Evolutionary conservation across 2,329 filamentous ascomycete genomes (phyloP).

Genomic region (Aureobasidium uvarum): DNA sequence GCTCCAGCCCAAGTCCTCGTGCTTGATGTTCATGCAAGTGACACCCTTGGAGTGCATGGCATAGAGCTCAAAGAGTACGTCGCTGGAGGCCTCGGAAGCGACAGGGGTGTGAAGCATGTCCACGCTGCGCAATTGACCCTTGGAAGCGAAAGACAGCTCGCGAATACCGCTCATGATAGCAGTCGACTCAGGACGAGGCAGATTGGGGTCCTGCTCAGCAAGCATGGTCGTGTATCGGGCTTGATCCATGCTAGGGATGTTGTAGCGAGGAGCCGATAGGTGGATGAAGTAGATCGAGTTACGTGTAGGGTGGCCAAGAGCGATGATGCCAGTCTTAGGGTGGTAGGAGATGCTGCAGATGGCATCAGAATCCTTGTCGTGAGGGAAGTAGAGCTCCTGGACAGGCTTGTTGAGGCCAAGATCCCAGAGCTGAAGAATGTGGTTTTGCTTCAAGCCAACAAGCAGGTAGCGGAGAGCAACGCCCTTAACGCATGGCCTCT

Average conservation of each 20-base stretch:
- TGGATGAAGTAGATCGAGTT: constrained; percentile 98
- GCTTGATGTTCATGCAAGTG: constrained; percentile 82
- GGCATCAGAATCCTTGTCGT: constrained; percentile 94
- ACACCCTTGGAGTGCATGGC: constrained; percentile 97
- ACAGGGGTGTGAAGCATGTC: constrained; percentile 74
- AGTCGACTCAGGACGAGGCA: constrained; percentile 87
- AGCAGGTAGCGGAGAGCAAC: constrained; percentile 92
- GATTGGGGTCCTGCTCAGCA: constrained; percentile 65
- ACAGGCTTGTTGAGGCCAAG: constrained; percentile 91
- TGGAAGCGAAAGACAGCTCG: constrained; percentile 87
- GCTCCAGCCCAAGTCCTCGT: constrained; percentile 88
- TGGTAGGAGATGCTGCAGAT: constrained; percentile 97
- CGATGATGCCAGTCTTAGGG: constrained; percentile 84
- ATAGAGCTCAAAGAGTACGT: constrained; percentile 87
- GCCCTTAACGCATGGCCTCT: constrained; percentile 86
- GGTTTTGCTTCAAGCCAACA: constrained; percentile 98
- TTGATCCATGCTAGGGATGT: constrained; percentile 74
- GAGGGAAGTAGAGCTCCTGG: constrained; percentile 93
- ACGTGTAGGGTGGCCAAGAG: constrained; percentile 91
- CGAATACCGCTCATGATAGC: constrained; percentile 96
- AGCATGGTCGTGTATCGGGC: constrained; percentile 82
- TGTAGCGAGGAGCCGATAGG: constrained; percentile 90
- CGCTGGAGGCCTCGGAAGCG: constrained; percentile 59
- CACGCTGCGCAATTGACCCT: constrained; percentile 82
- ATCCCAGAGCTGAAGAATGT: constrained; percentile 98